Base-by-base conservation (phyloP, 305 asterid genomes). In the Lippia alba region DNA sequence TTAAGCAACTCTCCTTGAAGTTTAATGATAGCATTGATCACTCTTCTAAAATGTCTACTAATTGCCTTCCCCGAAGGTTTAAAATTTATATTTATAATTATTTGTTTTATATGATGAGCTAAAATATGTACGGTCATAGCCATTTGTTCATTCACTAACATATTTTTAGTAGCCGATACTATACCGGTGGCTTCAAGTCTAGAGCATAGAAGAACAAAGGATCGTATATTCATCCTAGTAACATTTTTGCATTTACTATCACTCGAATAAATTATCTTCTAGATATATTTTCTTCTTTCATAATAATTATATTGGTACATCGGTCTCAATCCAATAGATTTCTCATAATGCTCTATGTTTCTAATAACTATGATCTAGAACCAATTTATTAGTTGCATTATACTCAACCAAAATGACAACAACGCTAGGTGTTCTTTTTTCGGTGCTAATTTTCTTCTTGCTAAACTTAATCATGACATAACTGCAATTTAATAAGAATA, bases 221-320 rank as follows among this genome's bases (percentile, higher is more conserved):
- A n/a, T n/a, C n/a, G n/a, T n/a, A n/a, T n/a, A n/a, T n/a, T n/a
- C n/a, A n/a, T n/a, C n/a, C n/a, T n/a, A n/a, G n/a, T n/a, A n/a
- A n/a, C n/a, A n/a, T n/a, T n/a, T n/a, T n/a, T n/a, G n/a, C n/a
- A n/a, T n/a, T n/a, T n/a, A n/a, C n/a, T 44, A 57, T 57, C 45
- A 57, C 40, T 56, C 0, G 10, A 17, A 30, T 11, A 57, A 57
- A 57, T 33, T 12, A 32, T 32, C n/a, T 32, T 57, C 6, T 57
- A 44, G 3, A 30, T 57, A 6, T 57, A 57, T n/a, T 57, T 57
- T 56, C 63, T 57, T 44, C 18, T 14, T 44, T 57, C 19, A 32
- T 1, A 57, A 57, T 12, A 57, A 57, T 57, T 33, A 57, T 57
- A 32, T 32, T 57, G 45, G 33, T 33, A 57, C 45, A 57, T 57